Conservation (phyloP, 2,329 filamentous ascomycete genomes). For the Dactylella cylindrospora region DNA sequence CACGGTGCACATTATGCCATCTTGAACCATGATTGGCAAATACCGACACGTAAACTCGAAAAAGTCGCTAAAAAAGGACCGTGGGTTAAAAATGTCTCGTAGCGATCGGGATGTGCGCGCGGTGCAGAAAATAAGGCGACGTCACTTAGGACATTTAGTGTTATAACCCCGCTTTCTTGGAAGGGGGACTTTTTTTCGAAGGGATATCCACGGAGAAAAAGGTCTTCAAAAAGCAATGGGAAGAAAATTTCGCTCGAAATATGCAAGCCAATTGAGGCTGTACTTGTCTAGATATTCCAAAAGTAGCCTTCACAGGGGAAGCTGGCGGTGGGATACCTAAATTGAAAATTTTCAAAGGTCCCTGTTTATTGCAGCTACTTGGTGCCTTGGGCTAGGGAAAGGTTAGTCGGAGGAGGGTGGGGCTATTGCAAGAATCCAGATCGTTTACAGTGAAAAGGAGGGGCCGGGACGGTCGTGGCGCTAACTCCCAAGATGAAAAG, state of each 20-base stretch:
- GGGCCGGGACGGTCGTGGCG: too few relatives aligned
- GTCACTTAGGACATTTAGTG: slow-evolving; percentile 11
- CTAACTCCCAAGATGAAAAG: too few relatives aligned
- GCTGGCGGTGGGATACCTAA: too few relatives aligned
- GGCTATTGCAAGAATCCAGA: background rate
- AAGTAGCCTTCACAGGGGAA: too few relatives aligned
- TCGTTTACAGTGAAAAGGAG: too few relatives aligned
- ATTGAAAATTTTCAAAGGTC: too few relatives aligned
- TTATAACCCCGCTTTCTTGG: slow-evolving; percentile 30
- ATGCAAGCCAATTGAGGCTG: slow-evolving; percentile 45
- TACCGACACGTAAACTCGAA: background rate
- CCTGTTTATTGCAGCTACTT: background rate
- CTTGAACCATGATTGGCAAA: slow-evolving; percentile 16
- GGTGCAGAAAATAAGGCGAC: slow-evolving; percentile 12
- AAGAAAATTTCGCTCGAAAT: slow-evolving; percentile 8
- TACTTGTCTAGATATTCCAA: slow-evolving; percentile 31
- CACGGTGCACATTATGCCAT: slow-evolving; percentile 16
- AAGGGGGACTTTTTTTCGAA: slow-evolving; percentile 1
- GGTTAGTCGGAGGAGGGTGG: background rate
- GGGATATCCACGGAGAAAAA: slow-evolving; percentile 33
- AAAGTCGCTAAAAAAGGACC: too few relatives aligned
- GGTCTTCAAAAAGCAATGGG: slow-evolving; percentile 6
- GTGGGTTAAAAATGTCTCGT: too few relatives aligned
- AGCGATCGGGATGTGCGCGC: too few relatives aligned
- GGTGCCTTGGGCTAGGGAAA: background rate